Evolutionary conservation across 1,139 yeast genomes (phyloP).

Genomic region (Candida glucosophila): DNA sequence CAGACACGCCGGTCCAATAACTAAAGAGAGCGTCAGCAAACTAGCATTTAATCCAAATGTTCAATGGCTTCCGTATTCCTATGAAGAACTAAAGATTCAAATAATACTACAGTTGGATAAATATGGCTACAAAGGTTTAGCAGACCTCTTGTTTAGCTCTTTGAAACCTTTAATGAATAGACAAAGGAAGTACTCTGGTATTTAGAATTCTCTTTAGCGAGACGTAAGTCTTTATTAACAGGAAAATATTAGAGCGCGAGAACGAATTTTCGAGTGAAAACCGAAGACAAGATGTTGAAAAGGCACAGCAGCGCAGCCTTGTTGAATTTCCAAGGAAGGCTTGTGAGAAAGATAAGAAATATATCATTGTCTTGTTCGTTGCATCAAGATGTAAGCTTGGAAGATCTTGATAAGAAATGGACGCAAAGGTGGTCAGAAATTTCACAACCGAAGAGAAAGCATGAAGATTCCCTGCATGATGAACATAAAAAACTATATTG

Average conservation of each 20-base stretch:
- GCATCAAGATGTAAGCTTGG: too few species aligned
- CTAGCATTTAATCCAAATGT: constrained; percentile 12
- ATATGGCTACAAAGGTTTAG: constrained; percentile 33
- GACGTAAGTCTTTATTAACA: too few species aligned
- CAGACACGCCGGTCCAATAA: constrained; percentile 41
- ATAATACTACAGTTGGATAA: constrained; percentile 26
- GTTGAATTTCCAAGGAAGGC: too few species aligned
- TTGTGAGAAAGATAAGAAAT: too few species aligned
- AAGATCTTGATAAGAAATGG: constrained; percentile 45
- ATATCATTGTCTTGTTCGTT: too few species aligned
- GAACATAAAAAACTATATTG: constrained; percentile 47
- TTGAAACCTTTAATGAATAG: constrained; percentile 30
- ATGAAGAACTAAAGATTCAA: constrained; percentile 30
- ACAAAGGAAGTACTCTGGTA: background rate
- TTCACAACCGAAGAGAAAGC: constrained; percentile 39
- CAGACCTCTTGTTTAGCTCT: constrained; percentile 38
- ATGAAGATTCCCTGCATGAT: constrained; percentile 17
- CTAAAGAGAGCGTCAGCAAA: constrained; percentile 18
- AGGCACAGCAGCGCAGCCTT: too few species aligned
- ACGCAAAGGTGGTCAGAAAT: constrained; percentile 35
- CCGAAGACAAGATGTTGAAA: too few species aligned
- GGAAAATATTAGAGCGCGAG: too few species aligned
- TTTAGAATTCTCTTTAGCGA: too few species aligned
- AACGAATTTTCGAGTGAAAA: too few species aligned
- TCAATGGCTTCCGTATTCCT: constrained; percentile 22